Evolutionary conservation across 352 stramenopile species (phyloP).

Genomic region (Pythium monospermum): DNA sequence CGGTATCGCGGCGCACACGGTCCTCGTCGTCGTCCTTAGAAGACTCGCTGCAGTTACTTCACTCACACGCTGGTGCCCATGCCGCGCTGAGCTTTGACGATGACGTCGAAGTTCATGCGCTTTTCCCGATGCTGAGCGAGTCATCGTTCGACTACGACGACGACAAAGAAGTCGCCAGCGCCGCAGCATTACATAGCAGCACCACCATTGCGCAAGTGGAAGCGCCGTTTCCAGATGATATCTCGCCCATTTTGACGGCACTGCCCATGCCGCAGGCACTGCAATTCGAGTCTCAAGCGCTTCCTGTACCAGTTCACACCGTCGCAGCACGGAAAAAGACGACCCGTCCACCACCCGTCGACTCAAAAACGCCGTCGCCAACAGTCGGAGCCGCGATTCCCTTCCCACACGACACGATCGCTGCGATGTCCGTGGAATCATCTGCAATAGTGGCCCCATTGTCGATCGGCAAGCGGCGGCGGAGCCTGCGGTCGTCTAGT

Average conservation of each 20-base stretch:
- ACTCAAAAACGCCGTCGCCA: not conserved
- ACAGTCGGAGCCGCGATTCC: slow-evolving; percentile 2
- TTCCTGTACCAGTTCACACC: too few relatives aligned
- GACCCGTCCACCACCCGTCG: too few relatives aligned
- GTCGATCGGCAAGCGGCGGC: slow-evolving; percentile 13
- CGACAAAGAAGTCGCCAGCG: slow-evolving; percentile 7
- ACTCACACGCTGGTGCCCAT: slow-evolving; percentile 23
- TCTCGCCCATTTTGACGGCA: slow-evolving; percentile 54
- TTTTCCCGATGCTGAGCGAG: slow-evolving; percentile 29
- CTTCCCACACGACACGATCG: slow-evolving; percentile 1
- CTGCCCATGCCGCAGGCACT: slow-evolving; percentile 19
- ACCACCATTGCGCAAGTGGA: slow-evolving; percentile 9
- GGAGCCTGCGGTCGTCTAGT: slow-evolving; percentile 13
- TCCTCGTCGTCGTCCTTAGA: slow-evolving; percentile 31
- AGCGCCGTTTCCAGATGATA: slow-evolving; percentile 30
- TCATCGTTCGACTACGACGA: slow-evolving; percentile 34
- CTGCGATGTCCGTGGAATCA: not conserved
- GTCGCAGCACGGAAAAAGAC: not conserved
- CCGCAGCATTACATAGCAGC: not conserved
- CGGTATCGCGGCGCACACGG: not conserved
- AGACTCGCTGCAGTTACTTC: slow-evolving; percentile 38
- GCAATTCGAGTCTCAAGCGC: not conserved
- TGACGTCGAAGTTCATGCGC: slow-evolving; percentile 19
- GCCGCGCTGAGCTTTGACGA: slow-evolving; percentile 26
- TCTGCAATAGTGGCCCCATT: not conserved